These are phyloP conservation scores for Solidago caesia DNA, from an alignment of 129 eudicot genomes.

Conservation along the genomic window DNA sequence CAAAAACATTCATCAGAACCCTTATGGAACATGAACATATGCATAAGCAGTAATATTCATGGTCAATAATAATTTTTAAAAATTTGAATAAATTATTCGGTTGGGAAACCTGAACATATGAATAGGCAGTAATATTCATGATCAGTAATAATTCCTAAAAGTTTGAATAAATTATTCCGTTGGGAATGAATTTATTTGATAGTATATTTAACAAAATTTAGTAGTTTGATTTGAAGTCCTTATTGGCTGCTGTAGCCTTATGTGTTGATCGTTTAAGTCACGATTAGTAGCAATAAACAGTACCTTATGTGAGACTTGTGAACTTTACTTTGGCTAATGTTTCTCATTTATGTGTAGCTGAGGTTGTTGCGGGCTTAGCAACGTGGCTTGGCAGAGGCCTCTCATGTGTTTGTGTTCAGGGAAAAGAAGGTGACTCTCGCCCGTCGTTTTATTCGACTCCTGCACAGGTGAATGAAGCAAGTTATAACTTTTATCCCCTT, in stretches of 20 bases:
- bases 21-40: constrained; percentile 73
- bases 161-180: too few relatives aligned
- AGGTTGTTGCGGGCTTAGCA: constrained; percentile 96
- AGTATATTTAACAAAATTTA: too few relatives aligned
- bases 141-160: too few relatives aligned
- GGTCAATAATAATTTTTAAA: background rate
- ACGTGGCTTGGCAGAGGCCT: constrained; percentile 99
- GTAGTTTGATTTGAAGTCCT: background rate
- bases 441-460: constrained; percentile 92
- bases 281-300: background rate
- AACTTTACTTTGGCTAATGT: constrained; percentile 15
- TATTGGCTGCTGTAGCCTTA: background rate
- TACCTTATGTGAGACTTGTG: background rate
- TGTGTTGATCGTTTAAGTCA: background rate
- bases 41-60: too few relatives aligned
- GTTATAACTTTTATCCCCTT: background rate
- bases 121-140: too few relatives aligned
- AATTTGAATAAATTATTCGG: too few relatives aligned
- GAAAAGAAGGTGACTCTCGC: constrained; percentile 85
- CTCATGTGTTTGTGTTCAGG: constrained; percentile 96
- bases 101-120: too few relatives aligned
- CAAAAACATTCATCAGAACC: constrained; percentile 74
- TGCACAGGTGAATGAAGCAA: constrained; percentile 52
- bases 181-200: too few relatives aligned
- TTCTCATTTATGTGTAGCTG: constrained; percentile 54